phyloP scores from a whole-genome alignment of 2,329 filamentous ascomycete species.

The Ciborinia camelliae region DNA sequence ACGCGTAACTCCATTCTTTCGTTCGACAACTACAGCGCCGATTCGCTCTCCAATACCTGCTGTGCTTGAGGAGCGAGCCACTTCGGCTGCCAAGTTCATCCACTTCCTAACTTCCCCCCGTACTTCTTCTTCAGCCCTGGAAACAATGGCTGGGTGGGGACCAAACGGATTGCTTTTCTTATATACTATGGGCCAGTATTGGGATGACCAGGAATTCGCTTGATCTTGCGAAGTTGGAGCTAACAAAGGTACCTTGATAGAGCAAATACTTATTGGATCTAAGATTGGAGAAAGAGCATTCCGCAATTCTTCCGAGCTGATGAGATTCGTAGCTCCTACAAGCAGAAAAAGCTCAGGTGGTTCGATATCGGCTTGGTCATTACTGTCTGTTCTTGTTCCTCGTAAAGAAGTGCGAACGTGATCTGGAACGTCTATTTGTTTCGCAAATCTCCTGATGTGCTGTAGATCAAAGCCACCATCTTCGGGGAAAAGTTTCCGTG shows the following conservation, averaged over 20 bases:
- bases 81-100: slow-evolving; percentile 64
- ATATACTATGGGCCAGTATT: slow-evolving; percentile 83
- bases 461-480: slow-evolving; percentile 62
- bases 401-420: slow-evolving; percentile 56
- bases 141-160: slow-evolving; percentile 72
- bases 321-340: slow-evolving; percentile 47
- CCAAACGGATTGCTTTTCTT: slow-evolving; percentile 84
- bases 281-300: slow-evolving; percentile 48
- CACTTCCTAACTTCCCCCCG: slow-evolving; percentile 59
- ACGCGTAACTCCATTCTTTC: slow-evolving; percentile 30
- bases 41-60: slow-evolving; percentile 63
- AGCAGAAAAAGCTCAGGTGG: slow-evolving; percentile 44
- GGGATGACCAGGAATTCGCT: slow-evolving; percentile 67
- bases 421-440: slow-evolving; percentile 63
- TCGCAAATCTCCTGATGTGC: slow-evolving; percentile 74
- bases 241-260: slow-evolving; percentile 65
- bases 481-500: slow-evolving; percentile 55
- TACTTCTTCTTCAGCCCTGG: slow-evolving; percentile 67
- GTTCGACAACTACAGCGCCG: slow-evolving; percentile 72
- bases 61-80: slow-evolving; percentile 56
- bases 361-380: slow-evolving; percentile 47
- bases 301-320: slow-evolving; percentile 53
- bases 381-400: slow-evolving; percentile 48
- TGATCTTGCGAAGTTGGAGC: slow-evolving; percentile 74
- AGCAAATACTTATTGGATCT: slow-evolving; percentile 42